phyloP scores from a whole-genome alignment of 352 stramenopile genomes.

The Phytophthora idaei region DNA sequence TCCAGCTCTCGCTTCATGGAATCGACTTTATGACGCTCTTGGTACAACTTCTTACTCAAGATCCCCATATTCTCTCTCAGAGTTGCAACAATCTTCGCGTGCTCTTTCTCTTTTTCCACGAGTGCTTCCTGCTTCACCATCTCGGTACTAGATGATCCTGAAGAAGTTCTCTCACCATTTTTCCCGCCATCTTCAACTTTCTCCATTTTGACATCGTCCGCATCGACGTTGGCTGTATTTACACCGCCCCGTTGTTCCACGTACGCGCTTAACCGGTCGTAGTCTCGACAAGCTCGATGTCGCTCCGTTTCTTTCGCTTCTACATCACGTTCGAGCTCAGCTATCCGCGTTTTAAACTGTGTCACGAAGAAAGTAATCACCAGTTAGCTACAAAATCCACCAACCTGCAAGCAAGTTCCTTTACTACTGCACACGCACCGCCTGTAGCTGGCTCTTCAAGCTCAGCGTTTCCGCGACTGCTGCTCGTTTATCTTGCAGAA shows the following conservation, averaged over 20 bases:
- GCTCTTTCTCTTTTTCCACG: constrained; percentile 39
- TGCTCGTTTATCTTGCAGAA: constrained; percentile 64
- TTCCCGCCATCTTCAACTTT: constrained; percentile 28
- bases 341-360: constrained; percentile 64
- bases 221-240: constrained; percentile 19
- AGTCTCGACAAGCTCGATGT: constrained; percentile 77
- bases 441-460: constrained; percentile 60
- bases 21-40: constrained; percentile 48
- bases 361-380: constrained; percentile 14
- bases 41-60: constrained; percentile 53
- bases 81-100: constrained; percentile 38
- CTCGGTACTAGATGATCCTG: constrained; percentile 11
- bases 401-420: not conserved
- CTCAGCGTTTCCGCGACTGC: constrained; percentile 47
- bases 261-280: constrained; percentile 67
- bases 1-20: constrained; percentile 61
- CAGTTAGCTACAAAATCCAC: constrained; percentile 13
- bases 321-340: constrained; percentile 66
- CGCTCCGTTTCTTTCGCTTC: constrained; percentile 80
- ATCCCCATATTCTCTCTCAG: constrained; percentile 47
- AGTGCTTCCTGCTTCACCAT: constrained; percentile 42
- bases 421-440: constrained; percentile 43
- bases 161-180: constrained; percentile 13
- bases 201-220: constrained; percentile 30
- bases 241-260: constrained; percentile 47